These are phyloP conservation scores for Bryoerythrophyllum caledonicum DNA, from an alignment of 225 moss, liverwort and hornwort genomes.

Conservation along the genomic window DNA sequence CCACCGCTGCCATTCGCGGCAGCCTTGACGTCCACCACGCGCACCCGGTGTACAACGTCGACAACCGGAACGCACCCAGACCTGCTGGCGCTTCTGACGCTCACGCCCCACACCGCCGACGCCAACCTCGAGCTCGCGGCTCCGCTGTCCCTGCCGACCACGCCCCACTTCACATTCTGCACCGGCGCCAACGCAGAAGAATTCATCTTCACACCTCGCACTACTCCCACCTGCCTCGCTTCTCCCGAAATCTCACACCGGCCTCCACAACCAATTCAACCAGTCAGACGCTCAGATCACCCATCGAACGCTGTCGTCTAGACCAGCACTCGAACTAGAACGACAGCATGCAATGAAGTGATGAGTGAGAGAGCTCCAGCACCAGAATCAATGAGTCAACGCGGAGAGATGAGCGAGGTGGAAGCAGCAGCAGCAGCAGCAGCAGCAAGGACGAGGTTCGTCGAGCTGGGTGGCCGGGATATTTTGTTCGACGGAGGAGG, in stretches of 20 bases:
- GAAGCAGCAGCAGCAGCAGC: no score
- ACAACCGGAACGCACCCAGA: background rate
- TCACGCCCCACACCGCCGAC: slow-evolving; percentile 35
- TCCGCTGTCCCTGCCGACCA: background rate
- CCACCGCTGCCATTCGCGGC: slow-evolving; percentile 21
- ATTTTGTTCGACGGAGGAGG: no score
- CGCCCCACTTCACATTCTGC: slow-evolving; percentile 6
- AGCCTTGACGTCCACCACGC: slow-evolving; percentile 21
- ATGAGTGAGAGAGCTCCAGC: no score
- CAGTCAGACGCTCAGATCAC: no score
- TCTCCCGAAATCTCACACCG: background rate
- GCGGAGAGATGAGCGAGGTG: no score
- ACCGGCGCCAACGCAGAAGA: slow-evolving; percentile 17
- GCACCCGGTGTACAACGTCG: background rate
- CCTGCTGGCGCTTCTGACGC: background rate
- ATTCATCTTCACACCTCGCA: slow-evolving; percentile 6
- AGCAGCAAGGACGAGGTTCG: no score
- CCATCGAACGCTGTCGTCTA: no score
- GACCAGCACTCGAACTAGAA: no score
- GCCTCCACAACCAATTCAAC: background rate
- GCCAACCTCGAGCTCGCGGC: slow-evolving; percentile 9
- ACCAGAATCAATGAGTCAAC: no score
- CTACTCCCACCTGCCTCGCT: background rate
- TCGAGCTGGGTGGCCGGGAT: no score
- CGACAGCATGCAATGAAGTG: no score